These are phyloP conservation scores for Gremmenia infestans DNA, from an alignment of 2,329 filamentous ascomycete species.

Conservation along the genomic window DNA sequence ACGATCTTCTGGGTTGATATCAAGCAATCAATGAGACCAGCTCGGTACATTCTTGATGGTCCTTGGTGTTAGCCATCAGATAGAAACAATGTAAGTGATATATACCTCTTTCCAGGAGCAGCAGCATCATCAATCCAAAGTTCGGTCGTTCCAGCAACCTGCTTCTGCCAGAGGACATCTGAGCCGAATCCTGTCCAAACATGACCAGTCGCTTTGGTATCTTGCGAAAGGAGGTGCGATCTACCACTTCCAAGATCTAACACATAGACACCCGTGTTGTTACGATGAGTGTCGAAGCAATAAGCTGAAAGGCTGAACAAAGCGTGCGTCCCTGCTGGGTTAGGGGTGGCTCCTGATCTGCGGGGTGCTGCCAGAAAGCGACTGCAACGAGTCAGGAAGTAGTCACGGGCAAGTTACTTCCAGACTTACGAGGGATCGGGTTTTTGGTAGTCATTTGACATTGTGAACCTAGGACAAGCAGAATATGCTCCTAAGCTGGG, in stretches of 20 bases:
- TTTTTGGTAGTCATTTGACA: not conserved
- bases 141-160: not conserved
- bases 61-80: not conserved
- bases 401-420: not conserved
- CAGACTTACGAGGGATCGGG: not conserved
- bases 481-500: too few relatives aligned
- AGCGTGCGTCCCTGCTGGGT: conserved; percentile 54
- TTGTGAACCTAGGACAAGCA: not conserved
- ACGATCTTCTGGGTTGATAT: not conserved
- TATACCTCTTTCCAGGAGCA: not conserved
- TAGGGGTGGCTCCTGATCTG: conserved; percentile 62
- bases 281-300: conserved; percentile 54
- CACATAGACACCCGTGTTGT: not conserved
- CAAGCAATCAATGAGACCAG: not conserved
- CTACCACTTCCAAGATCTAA: not conserved
- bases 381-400: not conserved
- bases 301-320: conserved; percentile 68
- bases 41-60: not conserved
- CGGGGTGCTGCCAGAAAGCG: conserved; percentile 68
- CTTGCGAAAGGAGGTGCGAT: not conserved
- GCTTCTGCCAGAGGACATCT: conserved; percentile 4
- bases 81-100: not conserved
- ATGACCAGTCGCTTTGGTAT: not conserved
- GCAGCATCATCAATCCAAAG: conserved; percentile 4
- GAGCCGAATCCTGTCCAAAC: not conserved